Percentiles rank a stretch among this genome's conserved stretches.
phyloP scores from a whole-genome alignment of 441 rosid species.

The Eruca vesicaria region DNA sequence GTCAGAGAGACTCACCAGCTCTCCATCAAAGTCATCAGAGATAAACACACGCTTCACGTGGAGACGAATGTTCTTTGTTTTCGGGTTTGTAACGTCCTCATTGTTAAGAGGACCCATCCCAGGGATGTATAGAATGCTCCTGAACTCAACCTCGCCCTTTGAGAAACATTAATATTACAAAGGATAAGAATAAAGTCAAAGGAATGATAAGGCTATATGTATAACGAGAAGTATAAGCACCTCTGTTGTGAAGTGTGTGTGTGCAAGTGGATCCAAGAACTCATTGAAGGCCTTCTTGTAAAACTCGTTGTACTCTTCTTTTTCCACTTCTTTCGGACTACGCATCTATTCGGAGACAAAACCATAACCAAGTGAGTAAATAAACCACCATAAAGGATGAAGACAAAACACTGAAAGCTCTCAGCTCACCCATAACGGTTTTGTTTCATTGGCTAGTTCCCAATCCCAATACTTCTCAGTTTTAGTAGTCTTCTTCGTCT shows the following conservation, averaged over 20 bases:
- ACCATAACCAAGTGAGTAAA: conserved; percentile 1
- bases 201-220: background rate
- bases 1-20: conserved; percentile 86
- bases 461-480: conserved; percentile 98
- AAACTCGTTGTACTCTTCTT: conserved; percentile 83
- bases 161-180: background rate
- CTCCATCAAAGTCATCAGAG: conserved; percentile 99
- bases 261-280: conserved; percentile 85
- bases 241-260: conserved; percentile 92
- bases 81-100: conserved; percentile 81
- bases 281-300: conserved; percentile 93
- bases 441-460: conserved; percentile 94
- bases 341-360: conserved; percentile 59
- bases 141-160: conserved; percentile 99
- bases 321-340: conserved; percentile 65
- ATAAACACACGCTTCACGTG: conserved; percentile 96
- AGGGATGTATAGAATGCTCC: conserved; percentile 89
- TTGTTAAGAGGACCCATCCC: conserved; percentile 99
- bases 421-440: conserved; percentile 89
- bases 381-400: background rate
- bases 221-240: conserved; percentile 33
- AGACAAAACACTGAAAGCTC: background rate
- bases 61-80: conserved; percentile 86
- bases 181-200: background rate
- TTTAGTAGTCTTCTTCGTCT: conserved; percentile 70